phyloP scores from a whole-genome alignment of 169 alveolate species.

The Eimeria sp. region DNA sequence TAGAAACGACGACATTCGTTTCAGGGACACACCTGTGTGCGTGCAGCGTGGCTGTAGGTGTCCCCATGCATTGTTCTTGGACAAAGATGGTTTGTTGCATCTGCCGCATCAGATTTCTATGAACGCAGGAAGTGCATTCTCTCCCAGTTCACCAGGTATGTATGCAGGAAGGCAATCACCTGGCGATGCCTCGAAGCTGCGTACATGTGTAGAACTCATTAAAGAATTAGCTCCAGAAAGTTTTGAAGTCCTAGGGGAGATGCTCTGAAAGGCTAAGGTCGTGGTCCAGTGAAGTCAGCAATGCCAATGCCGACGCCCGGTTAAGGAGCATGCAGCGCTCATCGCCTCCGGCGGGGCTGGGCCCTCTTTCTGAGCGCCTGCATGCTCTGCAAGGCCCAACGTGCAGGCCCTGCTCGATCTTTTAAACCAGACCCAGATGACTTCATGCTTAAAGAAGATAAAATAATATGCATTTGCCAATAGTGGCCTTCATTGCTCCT shows the following conservation, averaged over 20 bases:
- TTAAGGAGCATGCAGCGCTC: too few species aligned
- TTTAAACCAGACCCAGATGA: background rate
- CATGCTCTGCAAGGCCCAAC: background rate
- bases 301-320: too few species aligned
- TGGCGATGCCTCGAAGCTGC: too few species aligned
- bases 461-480: background rate
- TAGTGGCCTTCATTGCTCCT: background rate
- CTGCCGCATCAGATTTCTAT: background rate
- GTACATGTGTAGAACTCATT: too few species aligned
- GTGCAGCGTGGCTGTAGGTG: too few species aligned
- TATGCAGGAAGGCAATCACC: too few species aligned
- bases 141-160: too few species aligned
- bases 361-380: conserved; percentile 25
- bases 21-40: too few species aligned
- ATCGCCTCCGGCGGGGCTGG: conserved; percentile 8
- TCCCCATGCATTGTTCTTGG: background rate
- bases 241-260: too few species aligned
- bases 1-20: too few species aligned
- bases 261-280: background rate
- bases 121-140: background rate
- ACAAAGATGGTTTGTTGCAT: too few species aligned
- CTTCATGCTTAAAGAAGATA: background rate
- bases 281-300: background rate
- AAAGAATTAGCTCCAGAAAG: too few species aligned
- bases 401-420: background rate